Percentiles rank a stretch among this genome's conserved stretches.
Evolutionary conservation across 179 eudicot species (phyloP).

Genomic region (Pouteria campechiana): DNA sequence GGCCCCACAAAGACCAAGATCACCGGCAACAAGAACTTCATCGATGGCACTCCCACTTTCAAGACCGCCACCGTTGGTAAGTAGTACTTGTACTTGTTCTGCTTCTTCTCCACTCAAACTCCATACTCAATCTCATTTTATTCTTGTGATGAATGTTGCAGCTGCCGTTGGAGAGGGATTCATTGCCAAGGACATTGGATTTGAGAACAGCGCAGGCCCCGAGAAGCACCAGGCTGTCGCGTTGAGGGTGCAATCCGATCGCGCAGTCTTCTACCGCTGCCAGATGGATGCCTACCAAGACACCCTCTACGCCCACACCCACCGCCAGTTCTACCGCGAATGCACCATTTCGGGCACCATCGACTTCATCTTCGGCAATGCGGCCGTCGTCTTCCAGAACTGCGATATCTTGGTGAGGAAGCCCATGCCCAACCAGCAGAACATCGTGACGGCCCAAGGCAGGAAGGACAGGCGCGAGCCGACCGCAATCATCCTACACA

Average conservation of each 20-base stretch:
- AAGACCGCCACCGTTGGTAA: constrained; percentile 34
- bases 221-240: constrained; percentile 48
- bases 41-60: constrained; percentile 16
- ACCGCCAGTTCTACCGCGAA: constrained; percentile 61
- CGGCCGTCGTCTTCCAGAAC: constrained; percentile 47
- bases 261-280: constrained; percentile 41
- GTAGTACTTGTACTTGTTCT: constrained; percentile 5
- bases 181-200: constrained; percentile 51
- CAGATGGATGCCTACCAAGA: constrained; percentile 43
- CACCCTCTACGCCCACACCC: constrained; percentile 44
- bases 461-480: constrained; percentile 17
- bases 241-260: constrained; percentile 32
- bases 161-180: constrained; percentile 36
- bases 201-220: constrained; percentile 64
- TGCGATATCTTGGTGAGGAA: constrained; percentile 34
- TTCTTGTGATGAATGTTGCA: constrained; percentile 7
- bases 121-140: not conserved
- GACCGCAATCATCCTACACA: constrained; percentile 33
- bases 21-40: constrained; percentile 19
- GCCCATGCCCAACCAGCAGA: constrained; percentile 22
- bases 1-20: constrained; percentile 34
- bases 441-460: constrained; percentile 58
- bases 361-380: constrained; percentile 57
- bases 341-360: constrained; percentile 49
- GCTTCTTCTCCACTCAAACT: too few species aligned